Conservation (phyloP, 495 filamentous ascomycete genomes). For the Aspergillus homomorphus region DNA sequence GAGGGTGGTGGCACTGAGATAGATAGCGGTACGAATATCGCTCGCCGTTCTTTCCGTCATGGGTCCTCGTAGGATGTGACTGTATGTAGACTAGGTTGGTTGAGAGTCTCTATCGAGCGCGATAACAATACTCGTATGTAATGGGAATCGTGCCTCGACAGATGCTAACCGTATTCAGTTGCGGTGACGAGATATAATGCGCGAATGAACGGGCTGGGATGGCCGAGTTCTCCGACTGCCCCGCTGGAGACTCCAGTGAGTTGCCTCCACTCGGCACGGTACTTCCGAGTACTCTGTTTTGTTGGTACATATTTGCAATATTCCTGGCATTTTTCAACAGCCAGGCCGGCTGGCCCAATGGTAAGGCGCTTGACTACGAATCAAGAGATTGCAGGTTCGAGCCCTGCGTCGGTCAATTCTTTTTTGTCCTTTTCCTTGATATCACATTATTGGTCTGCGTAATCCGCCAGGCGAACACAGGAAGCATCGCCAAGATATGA, state of each 20-base stretch:
- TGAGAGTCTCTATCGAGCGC: not conserved
- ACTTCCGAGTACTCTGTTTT: conserved; percentile 8
- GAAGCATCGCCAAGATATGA: not conserved
- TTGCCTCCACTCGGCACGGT: conserved; percentile 24
- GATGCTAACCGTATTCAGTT: not conserved
- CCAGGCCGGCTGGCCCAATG: conserved; percentile 58
- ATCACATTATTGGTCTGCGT: too few species aligned
- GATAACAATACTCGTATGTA: not conserved
- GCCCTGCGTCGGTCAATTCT: conserved; percentile 43
- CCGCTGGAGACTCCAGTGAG: conserved; percentile 2
- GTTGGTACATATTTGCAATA: not conserved
- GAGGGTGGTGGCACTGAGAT: conserved; percentile 5
- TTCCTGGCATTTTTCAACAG: not conserved
- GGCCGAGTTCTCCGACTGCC: conserved; percentile 7
- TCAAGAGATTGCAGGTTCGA: conserved; percentile 58
- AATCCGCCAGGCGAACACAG: too few species aligned
- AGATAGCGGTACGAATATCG: not conserved
- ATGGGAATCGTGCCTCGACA: not conserved
- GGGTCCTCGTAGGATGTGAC: too few species aligned
- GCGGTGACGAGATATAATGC: conserved; percentile 1
- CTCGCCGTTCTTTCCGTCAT: conserved; percentile 1
- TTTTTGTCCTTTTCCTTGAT: conserved; percentile 11
- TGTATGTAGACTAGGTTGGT: too few species aligned
- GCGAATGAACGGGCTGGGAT: not conserved
- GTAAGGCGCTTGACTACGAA: conserved; percentile 73